These are phyloP conservation scores for Claviceps arundinis DNA, from an alignment of 2,329 filamentous ascomycete species.

Conservation along the genomic window DNA sequence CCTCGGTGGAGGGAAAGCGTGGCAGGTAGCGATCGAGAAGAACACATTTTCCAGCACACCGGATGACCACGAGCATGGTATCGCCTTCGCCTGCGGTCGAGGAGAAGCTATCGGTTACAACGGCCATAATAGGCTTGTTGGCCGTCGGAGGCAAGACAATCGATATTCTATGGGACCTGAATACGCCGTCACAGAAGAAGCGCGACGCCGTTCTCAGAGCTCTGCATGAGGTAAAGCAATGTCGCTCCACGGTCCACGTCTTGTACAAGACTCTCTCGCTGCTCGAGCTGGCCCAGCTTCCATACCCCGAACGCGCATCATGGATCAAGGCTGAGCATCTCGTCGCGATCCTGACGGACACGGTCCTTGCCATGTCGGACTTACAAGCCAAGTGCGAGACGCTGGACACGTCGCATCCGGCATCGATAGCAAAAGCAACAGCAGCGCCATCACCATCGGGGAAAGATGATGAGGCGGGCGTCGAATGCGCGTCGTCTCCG, in stretches of 20 bases:
- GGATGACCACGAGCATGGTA: not conserved
- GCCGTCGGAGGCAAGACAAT: constrained; percentile 21
- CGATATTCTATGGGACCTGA: constrained; percentile 22
- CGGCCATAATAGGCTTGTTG: constrained; percentile 24
- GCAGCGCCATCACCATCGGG: not conserved
- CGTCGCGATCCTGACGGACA: constrained; percentile 22
- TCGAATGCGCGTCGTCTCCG: constrained; percentile 5
- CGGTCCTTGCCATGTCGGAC: constrained; percentile 22
- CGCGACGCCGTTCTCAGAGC: constrained; percentile 16
- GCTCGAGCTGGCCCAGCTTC: constrained; percentile 19
- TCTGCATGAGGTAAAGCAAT: constrained; percentile 23
- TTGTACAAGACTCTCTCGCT: constrained; percentile 22
- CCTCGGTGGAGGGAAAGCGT: not conserved
- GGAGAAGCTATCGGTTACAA: constrained; percentile 21
- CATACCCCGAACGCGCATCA: constrained; percentile 20
- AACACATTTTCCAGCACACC: not conserved
- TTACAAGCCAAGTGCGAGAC: constrained; percentile 17
- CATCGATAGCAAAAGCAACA: not conserved
- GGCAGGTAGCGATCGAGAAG: not conserved
- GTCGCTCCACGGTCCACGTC: constrained; percentile 23
- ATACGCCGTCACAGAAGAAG: constrained; percentile 14
- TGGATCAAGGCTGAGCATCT: constrained; percentile 24
- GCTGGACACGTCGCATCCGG: constrained; percentile 5
- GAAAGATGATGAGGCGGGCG: not conserved
- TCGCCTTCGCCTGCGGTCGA: constrained; percentile 4